Evolutionary conservation across 2,329 filamentous ascomycete genomes (phyloP), one percentile per base, ranked within the genome.

Genomic region (Dryadomyces quercus-mongolicae): DNA sequence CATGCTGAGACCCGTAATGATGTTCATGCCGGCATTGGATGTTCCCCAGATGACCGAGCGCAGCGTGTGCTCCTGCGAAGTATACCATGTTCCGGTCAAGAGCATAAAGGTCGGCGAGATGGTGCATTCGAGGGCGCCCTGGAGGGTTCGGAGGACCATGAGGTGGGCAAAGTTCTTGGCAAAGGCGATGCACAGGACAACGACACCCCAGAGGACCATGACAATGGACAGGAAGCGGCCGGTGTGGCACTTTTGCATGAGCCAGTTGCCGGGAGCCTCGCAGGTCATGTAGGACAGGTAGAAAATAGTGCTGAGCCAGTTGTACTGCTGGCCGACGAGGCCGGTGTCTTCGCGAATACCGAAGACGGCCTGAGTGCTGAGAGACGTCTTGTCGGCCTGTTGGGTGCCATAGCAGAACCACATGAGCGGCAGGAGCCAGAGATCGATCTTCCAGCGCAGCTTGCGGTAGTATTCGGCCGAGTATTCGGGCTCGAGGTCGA

Each of bases 351-450:
- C 60, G 43, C 63, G 56, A 2, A 71, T 62, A 7, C 69, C 69
- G 49, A 71, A 70, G 0, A 63, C 68, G n/a, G 69, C 69, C 51
- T 71, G 69, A 0, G 63, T 67, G 18, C 68, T 63, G n/a, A 71
- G 62, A 0, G 69, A 67, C 2, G 70, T 74, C 60, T 75, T 75
- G 61, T 75, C 72, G 0, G 67, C 69, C 58, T 75, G 73, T 57
- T 76, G 74, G 50, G 74, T 71, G 42, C 73, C 73, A 55, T 74
- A 75, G 58, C 71, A 74, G 7, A 69, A 61, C 67, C 70, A 75
- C 71, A 75, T 75, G 46, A 75, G 60, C 10, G 47, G 50, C 2
- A 56, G 52, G 2, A 56, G 47, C 10, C 48, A 55, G 8, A 20
- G 31, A 47, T 57, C 56, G 10, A 57, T 46, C 51, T 57, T 57